These are phyloP conservation scores for Blastobotrys terrestris DNA, from an alignment of 805 yeast genomes.

Conservation along the genomic window DNA sequence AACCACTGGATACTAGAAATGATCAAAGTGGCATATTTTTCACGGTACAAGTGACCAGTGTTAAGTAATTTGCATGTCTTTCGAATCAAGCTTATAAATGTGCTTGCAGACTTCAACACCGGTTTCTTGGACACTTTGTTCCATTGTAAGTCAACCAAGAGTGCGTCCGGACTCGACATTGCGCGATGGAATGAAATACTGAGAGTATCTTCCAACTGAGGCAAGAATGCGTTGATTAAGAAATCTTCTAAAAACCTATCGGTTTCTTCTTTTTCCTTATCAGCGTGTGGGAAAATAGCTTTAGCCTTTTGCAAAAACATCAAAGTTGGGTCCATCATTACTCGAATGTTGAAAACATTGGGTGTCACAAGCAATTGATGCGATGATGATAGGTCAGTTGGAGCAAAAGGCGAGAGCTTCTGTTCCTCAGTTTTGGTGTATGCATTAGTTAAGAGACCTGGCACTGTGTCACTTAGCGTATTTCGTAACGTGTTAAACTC, in stretches of 20 bases:
- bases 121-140: slow-evolving; percentile 26
- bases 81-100: slow-evolving; percentile 43
- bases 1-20: slow-evolving; percentile 23
- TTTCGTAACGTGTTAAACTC: slow-evolving; percentile 37
- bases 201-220: slow-evolving; percentile 55
- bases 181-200: slow-evolving; percentile 45
- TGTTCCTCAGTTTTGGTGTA: slow-evolving; percentile 11
- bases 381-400: slow-evolving; percentile 51
- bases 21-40: slow-evolving; percentile 42
- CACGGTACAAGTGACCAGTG: slow-evolving; percentile 54
- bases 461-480: slow-evolving; percentile 57
- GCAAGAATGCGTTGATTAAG: slow-evolving; percentile 58
- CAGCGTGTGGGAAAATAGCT: slow-evolving; percentile 31
- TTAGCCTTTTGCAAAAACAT: slow-evolving; percentile 58
- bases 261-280: slow-evolving; percentile 18
- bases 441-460: slow-evolving; percentile 47
- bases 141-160: slow-evolving; percentile 31
- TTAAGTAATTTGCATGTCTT: slow-evolving; percentile 48
- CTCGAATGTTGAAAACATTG: slow-evolving; percentile 72
- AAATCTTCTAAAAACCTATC: slow-evolving; percentile 49
- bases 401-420: slow-evolving; percentile 41
- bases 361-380: slow-evolving; percentile 64
- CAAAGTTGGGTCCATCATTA: slow-evolving; percentile 66
- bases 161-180: slow-evolving; percentile 36
- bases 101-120: slow-evolving; percentile 37